Conservation (phyloP, 2,329 filamentous ascomycete genomes). For the Fusarium cicatricum region DNA sequence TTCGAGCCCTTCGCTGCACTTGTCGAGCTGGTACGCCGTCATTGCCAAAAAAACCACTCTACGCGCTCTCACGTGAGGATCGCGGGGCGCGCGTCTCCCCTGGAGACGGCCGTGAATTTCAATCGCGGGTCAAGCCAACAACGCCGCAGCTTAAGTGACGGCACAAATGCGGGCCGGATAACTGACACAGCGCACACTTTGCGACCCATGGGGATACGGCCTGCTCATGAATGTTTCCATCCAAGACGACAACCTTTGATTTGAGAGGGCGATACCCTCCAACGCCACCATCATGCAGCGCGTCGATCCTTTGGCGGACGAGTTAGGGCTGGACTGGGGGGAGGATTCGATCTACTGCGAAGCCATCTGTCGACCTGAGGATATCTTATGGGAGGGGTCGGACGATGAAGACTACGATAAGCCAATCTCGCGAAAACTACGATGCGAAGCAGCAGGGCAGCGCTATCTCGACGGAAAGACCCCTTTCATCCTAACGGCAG, state of each 20-base stretch:
- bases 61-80: conserved; percentile 48
- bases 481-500: conserved; percentile 67
- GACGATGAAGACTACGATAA: conserved; percentile 63
- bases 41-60: conserved; percentile 35
- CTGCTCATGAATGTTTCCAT: conserved; percentile 3
- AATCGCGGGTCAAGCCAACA: conserved; percentile 2
- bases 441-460: conserved; percentile 67
- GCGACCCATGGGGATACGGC: not conserved
- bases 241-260: conserved; percentile 7
- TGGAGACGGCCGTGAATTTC: conserved; percentile 35
- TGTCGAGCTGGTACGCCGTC: not conserved
- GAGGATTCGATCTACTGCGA: conserved; percentile 57
- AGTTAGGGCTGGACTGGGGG: conserved; percentile 34
- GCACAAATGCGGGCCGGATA: conserved; percentile 19
- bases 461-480: conserved; percentile 65
- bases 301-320: conserved; percentile 15
- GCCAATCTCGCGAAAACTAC: conserved; percentile 55
- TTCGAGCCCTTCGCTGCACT: not conserved
- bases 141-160: conserved; percentile 3
- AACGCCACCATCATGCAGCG: conserved; percentile 25
- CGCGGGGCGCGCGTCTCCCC: conserved; percentile 45
- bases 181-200: conserved; percentile 3
- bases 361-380: conserved; percentile 50
- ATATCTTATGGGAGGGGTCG: conserved; percentile 63
- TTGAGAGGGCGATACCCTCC: conserved; percentile 21